Conservation (phyloP, 306 rosid genomes). For the Ochetophila trinervis region DNA sequence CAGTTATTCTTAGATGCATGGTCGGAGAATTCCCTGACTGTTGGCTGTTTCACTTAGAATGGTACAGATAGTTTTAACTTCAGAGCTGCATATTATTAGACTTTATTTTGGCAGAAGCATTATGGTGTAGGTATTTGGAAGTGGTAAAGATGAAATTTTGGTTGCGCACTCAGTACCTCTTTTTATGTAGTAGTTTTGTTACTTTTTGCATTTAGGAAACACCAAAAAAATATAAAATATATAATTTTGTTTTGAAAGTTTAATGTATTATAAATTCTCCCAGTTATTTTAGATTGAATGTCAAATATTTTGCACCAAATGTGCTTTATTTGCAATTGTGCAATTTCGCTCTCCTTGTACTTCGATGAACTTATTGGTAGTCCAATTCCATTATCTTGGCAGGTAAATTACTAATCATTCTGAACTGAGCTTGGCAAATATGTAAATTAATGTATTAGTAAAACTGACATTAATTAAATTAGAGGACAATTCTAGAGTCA, state of each 20-base stretch:
- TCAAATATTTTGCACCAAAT: not conserved
- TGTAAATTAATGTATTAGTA: no score
- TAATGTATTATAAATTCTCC: not conserved
- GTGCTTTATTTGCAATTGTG: no score
- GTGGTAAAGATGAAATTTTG: not conserved
- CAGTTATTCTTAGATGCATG: constrained; percentile 15
- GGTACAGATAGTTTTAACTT: constrained; percentile 4
- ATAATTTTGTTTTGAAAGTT: not conserved
- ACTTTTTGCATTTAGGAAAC: not conserved
- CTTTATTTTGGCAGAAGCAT: not conserved
- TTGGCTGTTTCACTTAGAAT: constrained; percentile 4
- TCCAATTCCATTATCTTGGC: no score
- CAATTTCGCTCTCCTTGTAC: no score
- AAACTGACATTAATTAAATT: no score
- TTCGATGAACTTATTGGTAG: no score
- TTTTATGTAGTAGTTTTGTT: constrained; percentile 5
- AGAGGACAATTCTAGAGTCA: no score
- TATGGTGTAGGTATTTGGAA: not conserved
- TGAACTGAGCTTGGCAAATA: no score
- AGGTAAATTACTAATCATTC: no score
- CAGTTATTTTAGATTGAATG: not conserved
- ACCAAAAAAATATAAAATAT: not conserved
- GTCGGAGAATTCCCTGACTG: not conserved
- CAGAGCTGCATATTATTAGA: constrained; percentile 4
- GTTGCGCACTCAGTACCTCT: not conserved